Evolutionary conservation across 2,329 filamentous ascomycete genomes (phyloP), one percentile per base, ranked within the genome.

Genomic region (Fusarium paranaense): DNA sequence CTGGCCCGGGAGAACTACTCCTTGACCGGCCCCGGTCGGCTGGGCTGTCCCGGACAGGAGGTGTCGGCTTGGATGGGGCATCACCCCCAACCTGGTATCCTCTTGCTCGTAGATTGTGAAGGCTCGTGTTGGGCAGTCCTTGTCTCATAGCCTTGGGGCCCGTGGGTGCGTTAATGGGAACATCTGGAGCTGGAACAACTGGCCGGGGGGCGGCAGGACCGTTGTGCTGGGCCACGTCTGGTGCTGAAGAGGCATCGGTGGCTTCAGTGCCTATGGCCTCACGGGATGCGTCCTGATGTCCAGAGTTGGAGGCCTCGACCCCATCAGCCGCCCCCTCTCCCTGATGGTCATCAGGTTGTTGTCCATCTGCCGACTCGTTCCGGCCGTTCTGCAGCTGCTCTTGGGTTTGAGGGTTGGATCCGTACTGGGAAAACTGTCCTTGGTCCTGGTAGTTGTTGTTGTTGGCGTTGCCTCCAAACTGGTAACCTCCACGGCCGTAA

Each of bases 111-210:
- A 92, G 81, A 77, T 93, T 90, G 73, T 91, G 89, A 62, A 94
- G 89, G 75, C 93, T 94, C 66, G 92, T 95, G 82, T 97, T 97
- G 61, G 94, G 93, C 13, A 95, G 86, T 33, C 95, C 95, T 83
- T 97, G 93, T 72, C 96, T 90, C 94, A 98, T 97, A 20, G 97
- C 97, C 83, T 97, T 95, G 57, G 97, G 97, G 11, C 95, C 97
- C 64, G 93, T 97, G 32, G 97, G 97, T 32, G 97, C 97, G 84
- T 88, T 94, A 84, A 91, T 82, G 52, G 90, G 90, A 61, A 84
- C 82, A 77, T 85, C 82, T 72, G 84, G 82, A 67, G 73, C 79
- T 50, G 82, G 67, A 67, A 80, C 64, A 32, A 82, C 78, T 60
- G 80, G 80, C 72, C 81, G 82, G 42, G 75, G 69, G 54, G 75